Evolutionary conservation across 2,329 filamentous ascomycete species (phyloP), one percentile per base, ranked within the genome.

Genomic region (Parastagonospora nodorum): DNA sequence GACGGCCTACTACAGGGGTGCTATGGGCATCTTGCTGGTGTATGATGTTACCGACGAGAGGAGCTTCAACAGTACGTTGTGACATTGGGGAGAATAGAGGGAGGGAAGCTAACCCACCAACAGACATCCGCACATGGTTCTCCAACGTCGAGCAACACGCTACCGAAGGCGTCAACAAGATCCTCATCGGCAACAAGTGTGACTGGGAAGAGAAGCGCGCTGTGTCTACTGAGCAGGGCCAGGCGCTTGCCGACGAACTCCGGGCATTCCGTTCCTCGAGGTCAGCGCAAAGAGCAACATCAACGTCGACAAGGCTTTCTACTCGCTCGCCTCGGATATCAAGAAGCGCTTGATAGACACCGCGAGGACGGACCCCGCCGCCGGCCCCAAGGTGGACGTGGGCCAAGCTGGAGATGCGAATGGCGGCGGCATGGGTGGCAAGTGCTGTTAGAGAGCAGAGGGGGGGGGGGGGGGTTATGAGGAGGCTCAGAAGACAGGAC

Each of bases 201-300:
- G 94, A 99, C 78, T 97, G 94, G 94, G 94, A 97, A 78, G 94
- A 99, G 80, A 97, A 97, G 84, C 88, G 94, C 64, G 92, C 90
- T 48, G 89, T 99, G 36, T 92, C 90, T 42, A 96, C 89, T 53
- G 92, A 97, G 75, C 88, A 92, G 71, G 94, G 94, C 66, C 92
- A 99, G 77, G 88, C 88, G 61, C 85, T 99, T 49, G 94, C 94
- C 52, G 89, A 96, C 77, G 94, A 97, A 78, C 87, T 99, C 54
- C n/a, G n/a, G 92, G 92, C 70, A 96, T 99, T 61, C 93, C 94
- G 15, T 99, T 99, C 83, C 89, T 99, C 74, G 94, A 99, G 76
- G 94, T 99, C 57, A 96, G 91, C 14, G 94, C 94, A 60, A 99
- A 99, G 84, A 93, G 90, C 81, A 97, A 97, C 81, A 97, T 96